Base-by-base conservation (phyloP, 306 rosid species). In the Pyrus betulifolia region DNA sequence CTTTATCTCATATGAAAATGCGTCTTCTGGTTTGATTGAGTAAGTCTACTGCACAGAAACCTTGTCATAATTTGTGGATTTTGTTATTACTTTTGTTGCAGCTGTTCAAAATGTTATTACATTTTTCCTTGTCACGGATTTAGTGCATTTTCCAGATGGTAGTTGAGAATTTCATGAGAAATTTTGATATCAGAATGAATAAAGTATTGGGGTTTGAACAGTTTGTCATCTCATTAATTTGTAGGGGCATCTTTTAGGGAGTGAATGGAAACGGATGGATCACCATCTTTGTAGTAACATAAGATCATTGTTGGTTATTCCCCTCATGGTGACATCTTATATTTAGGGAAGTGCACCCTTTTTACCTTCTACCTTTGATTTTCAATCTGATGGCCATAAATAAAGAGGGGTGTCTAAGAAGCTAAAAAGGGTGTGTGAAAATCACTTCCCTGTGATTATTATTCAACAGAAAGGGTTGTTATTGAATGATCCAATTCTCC, bases 1-100 rank as follows among this genome's bases (percentile, higher is more conserved):
- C 42, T 96, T 88, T 67, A 81, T 87, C 83, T 61, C 91, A 9
- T 96, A 89, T 82, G 97, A 93, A 67, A 89, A 86, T 91, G 89
- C 79, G 27, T 81, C 99, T 83, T 85, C 93, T 63, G 90, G 91
- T 65, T 49, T 88, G 88, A 96, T 96, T 75, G 99, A 92, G 99
- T 96, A 92, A 91, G 99, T 86, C 28, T 45, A 60, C 76, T 23
- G 11, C 58, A 70, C 74, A 12, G 28, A 25, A 49, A 70, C 4
- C 40, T 21, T 52, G 54, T 46, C 25, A 11, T 30, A 44, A 72
- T 45, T 78, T 64, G 13, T 65, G 11, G 18, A 33, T 45, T 54
- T 65, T 28, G 57, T 27, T 46, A 33, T 49, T 74, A 72, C 58
- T 46, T 76, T 63, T 33, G 31, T 68, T 40, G 57, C 27, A 76